Evolutionary conservation across 495 filamentous ascomycete species (phyloP), one percentile per base, ranked within the genome.

Genomic region (Trichoderma gamsii): DNA sequence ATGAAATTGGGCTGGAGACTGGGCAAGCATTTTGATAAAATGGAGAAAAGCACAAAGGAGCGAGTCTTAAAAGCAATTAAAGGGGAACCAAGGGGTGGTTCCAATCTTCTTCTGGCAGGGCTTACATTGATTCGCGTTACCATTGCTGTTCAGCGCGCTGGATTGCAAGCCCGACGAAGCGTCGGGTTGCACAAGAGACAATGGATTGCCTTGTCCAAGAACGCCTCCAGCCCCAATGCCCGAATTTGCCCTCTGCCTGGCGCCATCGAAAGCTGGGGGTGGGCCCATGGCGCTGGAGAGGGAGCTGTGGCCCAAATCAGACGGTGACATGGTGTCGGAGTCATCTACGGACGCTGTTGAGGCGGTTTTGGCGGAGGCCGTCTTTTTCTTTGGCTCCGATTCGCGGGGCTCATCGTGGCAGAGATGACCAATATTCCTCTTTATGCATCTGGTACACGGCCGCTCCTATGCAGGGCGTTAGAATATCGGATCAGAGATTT

Each of bases 341-440:
- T 66, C 65, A 27, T 66, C 65, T 32, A 46, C n/a, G 65, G 27
- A 32, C 3, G 23, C 65, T 9, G 65, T 66, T 13, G 64, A 43
- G 72, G 90, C 89, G 72, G 82, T 85, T 77, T 92, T 94, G 69
- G 81, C 29, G 11, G 25, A 12, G 29, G 25, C 12, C 25, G 27
- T 61, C 56, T 61, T 76, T 76, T 88, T 84, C 71, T 87, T 90
- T 76, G 82, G 77, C 71, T 83, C 83, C 65, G 78, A 72, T 52
- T 96, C 96, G 79, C 96, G 88, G 68, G 93, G 93, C 79, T 98
- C 95, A 77, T 99, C 95, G 81, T 98, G 95, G 80, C 95, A 99
- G 68, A 99, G 83, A 84, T 98, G 95, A 72, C 94, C 95, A 77
- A 99, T 99, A 83, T 96, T 96, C 74, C 95, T 90, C 79, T 98